Evolutionary conservation across 352 stramenopile species (phyloP).

Genomic region (Pythium aristosporum): DNA sequence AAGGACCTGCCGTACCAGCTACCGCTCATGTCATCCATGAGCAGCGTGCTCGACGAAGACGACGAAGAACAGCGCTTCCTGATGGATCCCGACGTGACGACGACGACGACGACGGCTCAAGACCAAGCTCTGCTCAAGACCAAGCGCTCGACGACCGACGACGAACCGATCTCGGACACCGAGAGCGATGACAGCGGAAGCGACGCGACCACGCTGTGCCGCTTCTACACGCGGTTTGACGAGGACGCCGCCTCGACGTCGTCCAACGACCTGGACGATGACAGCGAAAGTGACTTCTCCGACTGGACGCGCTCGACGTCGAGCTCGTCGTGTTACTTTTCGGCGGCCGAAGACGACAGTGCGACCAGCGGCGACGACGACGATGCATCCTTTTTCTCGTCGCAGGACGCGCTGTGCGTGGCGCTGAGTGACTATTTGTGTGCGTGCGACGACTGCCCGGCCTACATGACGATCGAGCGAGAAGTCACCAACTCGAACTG

Average conservation of each 20-base stretch:
- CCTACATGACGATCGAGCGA: conserved; percentile 27
- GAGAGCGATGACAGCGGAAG: conserved; percentile 32
- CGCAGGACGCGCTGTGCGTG: conserved; percentile 9
- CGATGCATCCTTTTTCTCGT: conserved; percentile 10
- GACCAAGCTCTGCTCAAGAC: conserved; percentile 20
- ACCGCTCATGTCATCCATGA: conserved; percentile 20
- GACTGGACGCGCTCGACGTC: conserved; percentile 28
- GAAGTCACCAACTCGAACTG: conserved; percentile 34
- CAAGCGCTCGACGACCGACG: conserved; percentile 2
- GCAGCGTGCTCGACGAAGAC: conserved; percentile 19
- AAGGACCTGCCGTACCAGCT: conserved; percentile 31
- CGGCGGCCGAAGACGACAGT: conserved; percentile 25
- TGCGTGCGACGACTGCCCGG: conserved; percentile 25
- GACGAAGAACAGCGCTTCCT: conserved; percentile 26
- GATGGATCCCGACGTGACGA: conserved; percentile 5
- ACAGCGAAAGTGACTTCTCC: conserved; percentile 26
- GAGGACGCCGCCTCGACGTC: conserved; percentile 7
- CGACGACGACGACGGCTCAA: conserved; percentile 5
- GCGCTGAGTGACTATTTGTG: conserved; percentile 28
- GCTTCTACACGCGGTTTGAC: conserved; percentile 24
- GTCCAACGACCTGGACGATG: conserved; percentile 9
- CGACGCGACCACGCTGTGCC: conserved; percentile 23
- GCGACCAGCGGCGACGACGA: conserved; percentile 4
- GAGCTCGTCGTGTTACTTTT: conserved; percentile 30
- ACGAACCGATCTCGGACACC: conserved; percentile 29